Evolutionary conservation across 768 basidiomycete genomes (phyloP).

Genomic region (Russula dissimulans): DNA sequence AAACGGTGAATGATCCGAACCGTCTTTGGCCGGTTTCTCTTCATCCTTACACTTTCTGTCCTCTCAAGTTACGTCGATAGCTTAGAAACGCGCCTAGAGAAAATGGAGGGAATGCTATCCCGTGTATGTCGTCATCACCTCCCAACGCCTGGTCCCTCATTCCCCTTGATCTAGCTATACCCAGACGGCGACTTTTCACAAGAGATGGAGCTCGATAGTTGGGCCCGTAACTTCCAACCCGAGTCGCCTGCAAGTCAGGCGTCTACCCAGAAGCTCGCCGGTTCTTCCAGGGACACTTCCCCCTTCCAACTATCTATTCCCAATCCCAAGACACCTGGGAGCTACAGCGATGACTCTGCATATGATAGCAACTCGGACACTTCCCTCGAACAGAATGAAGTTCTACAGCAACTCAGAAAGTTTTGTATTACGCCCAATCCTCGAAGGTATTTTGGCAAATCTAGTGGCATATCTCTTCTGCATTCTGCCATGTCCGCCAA

Average conservation of each 20-base stretch:
- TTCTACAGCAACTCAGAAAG: not conserved
- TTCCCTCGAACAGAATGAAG: not conserved
- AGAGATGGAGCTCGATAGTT: constrained; percentile 17
- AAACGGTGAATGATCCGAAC: constrained; percentile 9
- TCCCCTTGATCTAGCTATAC: constrained; percentile 1
- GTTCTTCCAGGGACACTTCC: not conserved
- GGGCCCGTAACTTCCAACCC: constrained; percentile 11
- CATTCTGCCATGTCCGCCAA: constrained; percentile 9
- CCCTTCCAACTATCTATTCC: not conserved
- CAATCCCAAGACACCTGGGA: not conserved
- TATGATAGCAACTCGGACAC: not conserved
- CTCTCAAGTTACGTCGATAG: constrained; percentile 15
- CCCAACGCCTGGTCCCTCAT: not conserved
- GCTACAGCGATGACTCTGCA: not conserved
- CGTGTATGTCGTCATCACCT: constrained; percentile 4
- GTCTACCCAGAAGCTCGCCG: not conserved
- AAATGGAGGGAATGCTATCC: constrained; percentile 18
- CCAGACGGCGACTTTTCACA: constrained; percentile 18
- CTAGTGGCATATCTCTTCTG: constrained; percentile 13
- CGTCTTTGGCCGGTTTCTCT: not conserved
- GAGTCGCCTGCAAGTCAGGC: not conserved
- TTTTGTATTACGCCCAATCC: constrained; percentile 1
- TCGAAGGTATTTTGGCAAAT: constrained; percentile 18
- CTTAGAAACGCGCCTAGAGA: constrained; percentile 18
- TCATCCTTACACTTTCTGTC: not conserved